Conservation (phyloP, 1,284 basidiomycete species). For the Rhizoctonia solani region DNA sequence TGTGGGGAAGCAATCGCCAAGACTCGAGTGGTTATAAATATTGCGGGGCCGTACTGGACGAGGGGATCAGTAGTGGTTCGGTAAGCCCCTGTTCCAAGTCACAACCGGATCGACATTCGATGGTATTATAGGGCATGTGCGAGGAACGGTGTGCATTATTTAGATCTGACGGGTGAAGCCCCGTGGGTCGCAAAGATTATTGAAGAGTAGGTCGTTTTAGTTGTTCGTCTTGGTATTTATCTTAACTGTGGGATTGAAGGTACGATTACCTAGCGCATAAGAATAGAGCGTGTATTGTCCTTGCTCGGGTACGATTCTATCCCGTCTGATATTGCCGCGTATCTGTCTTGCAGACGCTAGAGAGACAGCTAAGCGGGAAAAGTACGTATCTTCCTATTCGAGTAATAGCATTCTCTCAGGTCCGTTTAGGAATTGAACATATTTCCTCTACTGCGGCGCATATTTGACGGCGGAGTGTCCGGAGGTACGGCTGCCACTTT, state of each 20-base stretch:
- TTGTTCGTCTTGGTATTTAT: constrained; percentile 48
- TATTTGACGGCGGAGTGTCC: constrained; percentile 58
- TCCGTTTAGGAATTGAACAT: constrained; percentile 39
- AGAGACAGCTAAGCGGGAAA: constrained; percentile 45
- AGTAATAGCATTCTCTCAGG: background rate
- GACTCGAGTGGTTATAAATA: constrained; percentile 35
- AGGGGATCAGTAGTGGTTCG: constrained; percentile 34
- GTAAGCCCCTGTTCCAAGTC: background rate
- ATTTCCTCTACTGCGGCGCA: constrained; percentile 54
- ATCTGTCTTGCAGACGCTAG: constrained; percentile 55
- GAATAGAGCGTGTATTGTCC: constrained; percentile 69
- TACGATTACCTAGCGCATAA: constrained; percentile 68
- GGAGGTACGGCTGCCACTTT: constrained; percentile 71
- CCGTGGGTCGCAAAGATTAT: constrained; percentile 60
- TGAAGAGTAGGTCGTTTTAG: constrained; percentile 46
- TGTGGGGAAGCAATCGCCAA: constrained; percentile 22
- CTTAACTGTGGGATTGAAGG: no score
- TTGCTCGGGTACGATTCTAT: constrained; percentile 75
- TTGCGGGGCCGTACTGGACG: constrained; percentile 37
- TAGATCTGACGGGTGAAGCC: constrained; percentile 63
- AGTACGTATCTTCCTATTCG: constrained; percentile 38
- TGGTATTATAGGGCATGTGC: constrained; percentile 55
- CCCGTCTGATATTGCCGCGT: constrained; percentile 67
- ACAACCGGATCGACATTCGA: background rate
- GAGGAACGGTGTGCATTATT: constrained; percentile 61